Evolutionary conservation across 306 rosid genomes (phyloP).

Genomic region (Prinsepia uniflora): DNA sequence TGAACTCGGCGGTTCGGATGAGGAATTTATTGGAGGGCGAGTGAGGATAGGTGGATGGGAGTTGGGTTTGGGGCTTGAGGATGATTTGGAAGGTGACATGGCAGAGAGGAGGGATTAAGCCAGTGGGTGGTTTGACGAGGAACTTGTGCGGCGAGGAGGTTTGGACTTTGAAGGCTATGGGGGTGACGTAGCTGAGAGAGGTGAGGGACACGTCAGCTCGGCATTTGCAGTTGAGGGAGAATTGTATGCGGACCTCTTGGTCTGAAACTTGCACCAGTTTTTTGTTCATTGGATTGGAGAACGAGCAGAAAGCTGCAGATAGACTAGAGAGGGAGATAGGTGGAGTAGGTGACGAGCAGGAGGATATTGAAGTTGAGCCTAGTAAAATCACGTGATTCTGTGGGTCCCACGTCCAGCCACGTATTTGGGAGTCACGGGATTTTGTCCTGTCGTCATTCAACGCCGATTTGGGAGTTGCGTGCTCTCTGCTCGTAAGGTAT

Average conservation of each 20-base stretch:
- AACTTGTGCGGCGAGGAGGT: conserved; percentile 72
- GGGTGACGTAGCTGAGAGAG: conserved; percentile 36
- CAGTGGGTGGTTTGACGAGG: conserved; percentile 70
- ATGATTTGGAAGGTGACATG: conserved; percentile 59
- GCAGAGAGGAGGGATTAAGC: conserved; percentile 54
- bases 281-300: conserved; percentile 29
- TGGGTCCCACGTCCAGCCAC: conserved; percentile 2
- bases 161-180: conserved; percentile 70
- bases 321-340: not conserved
- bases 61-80: conserved; percentile 65
- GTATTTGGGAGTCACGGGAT: not conserved
- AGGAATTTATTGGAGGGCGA: conserved; percentile 72
- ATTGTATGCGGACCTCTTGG: conserved; percentile 60
- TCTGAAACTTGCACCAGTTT: conserved; percentile 53
- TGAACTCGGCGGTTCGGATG: conserved; percentile 36
- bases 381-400: conserved; percentile 20
- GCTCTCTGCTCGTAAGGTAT: too few relatives aligned
- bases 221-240: conserved; percentile 53
- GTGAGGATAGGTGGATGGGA: conserved; percentile 61
- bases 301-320: not conserved
- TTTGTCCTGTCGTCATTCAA: not conserved
- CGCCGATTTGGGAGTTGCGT: too few relatives aligned
- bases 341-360: too few relatives aligned
- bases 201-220: conserved; percentile 55
- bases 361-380: too few relatives aligned